Base-by-base conservation (phyloP, 176 grass and related monocot species). In the Avena sativa region DNA sequence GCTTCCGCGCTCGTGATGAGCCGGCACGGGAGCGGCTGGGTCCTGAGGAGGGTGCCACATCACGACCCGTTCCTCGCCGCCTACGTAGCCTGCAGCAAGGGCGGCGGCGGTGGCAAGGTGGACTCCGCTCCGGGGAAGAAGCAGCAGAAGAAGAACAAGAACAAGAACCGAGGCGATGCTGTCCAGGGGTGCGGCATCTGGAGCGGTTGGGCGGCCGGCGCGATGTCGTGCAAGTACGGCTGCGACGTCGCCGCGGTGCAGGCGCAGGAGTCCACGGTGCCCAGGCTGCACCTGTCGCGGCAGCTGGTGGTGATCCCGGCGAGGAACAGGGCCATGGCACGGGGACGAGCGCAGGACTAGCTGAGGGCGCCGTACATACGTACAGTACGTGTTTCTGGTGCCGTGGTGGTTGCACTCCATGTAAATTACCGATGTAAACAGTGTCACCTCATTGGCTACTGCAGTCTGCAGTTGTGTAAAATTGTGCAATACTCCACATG, bases 51-150 rank as follows among this genome's bases (percentile, higher is more conserved):
- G 67, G 66, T 10, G 10, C 20, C 73, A 3, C 72, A 17, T n/a
- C 12, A 36, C 2, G 85, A 91, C 76, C 89, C 85, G 50, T 91
- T 91, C 89, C 68, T 91, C 4, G 89, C 75, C 1, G 89, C 89
- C 67, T 91, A 91, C 85, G 50, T 91, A 50, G 76, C 59, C 19
- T 91, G 81, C 81, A 50, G 47, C 76, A 87, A 68, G 74, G 14
- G 19, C n/a, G 28, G 83, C 43, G 72, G 4, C 62, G 84, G 12
- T 16, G 43, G 30, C 58, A 74, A 51, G 21, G 76, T 17, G 32
- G 32, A 23, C n/a, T n/a, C 34, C 13, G 36, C 12, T 12, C 36
- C 10, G 25, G 40, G 0, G n/a, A 52, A 71, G 48, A 6, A 43
- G 25, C 28, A 26, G 38, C 30, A 16, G 9, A 15, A 49, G 16